phyloP scores from a whole-genome alignment of 2,329 filamentous ascomycete genomes.

The Aureobasidium leucospermi region DNA sequence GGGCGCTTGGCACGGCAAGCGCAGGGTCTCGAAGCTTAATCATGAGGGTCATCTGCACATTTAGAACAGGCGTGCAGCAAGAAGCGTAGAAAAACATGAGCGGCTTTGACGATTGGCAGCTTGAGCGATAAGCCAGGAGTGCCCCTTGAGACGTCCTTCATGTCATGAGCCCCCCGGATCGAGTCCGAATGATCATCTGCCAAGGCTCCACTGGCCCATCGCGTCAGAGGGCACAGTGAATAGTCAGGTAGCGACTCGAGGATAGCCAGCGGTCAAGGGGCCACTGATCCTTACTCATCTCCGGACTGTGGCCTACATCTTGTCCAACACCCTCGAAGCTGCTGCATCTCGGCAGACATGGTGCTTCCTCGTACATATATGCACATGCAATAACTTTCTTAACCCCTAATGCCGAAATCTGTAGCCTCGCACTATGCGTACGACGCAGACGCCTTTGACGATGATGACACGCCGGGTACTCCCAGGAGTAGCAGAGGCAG shows the following conservation, averaged over 20 bases:
- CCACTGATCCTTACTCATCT: slow-evolving; percentile 2
- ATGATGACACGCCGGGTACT: background rate
- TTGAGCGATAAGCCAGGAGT: background rate
- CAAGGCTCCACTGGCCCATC: background rate
- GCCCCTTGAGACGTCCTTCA: slow-evolving; percentile 7
- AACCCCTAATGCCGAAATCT: slow-evolving; percentile 27
- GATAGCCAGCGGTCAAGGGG: slow-evolving; percentile 11
- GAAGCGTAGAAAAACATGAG: background rate
- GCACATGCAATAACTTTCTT: background rate
- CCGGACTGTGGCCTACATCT: background rate
- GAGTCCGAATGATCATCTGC: slow-evolving; percentile 1
- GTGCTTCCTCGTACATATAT: background rate
- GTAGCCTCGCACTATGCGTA: slow-evolving; percentile 22
- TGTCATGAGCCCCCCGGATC: background rate
- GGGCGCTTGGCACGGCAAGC: background rate
- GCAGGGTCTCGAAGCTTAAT: slow-evolving; percentile 3
- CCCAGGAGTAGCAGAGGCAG: background rate
- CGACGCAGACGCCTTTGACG: slow-evolving; percentile 1
- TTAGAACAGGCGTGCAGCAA: background rate
- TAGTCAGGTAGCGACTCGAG: slow-evolving; percentile 10
- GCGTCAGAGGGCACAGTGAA: background rate
- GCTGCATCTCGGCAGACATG: background rate
- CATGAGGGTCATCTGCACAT: slow-evolving; percentile 8
- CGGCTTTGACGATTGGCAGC: background rate
- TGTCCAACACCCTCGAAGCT: background rate